Percentiles rank a stretch among this genome's conserved stretches.
These are phyloP conservation scores for Choiromyces venosus DNA, from an alignment of 495 filamentous ascomycete genomes.

Conservation along the genomic window DNA sequence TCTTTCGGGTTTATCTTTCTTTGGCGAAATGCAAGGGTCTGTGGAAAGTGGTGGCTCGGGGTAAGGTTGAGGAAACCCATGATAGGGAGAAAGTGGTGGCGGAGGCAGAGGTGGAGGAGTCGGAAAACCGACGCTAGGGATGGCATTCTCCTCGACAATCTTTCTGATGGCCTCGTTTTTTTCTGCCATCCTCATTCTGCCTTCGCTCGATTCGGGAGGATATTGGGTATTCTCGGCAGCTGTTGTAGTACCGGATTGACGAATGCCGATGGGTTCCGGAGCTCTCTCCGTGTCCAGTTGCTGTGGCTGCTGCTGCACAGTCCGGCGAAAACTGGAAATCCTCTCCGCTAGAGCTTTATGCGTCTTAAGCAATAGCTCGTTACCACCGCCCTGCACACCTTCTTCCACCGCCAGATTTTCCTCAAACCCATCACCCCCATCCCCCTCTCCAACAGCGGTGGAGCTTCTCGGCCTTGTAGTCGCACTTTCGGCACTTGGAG, in stretches of 20 bases:
- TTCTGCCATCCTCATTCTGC: too few relatives aligned
- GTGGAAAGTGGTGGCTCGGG: too few relatives aligned
- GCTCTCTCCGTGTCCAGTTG: neutral
- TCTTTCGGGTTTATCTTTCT: neutral
- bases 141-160: neutral
- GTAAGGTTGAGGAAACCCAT: too few relatives aligned
- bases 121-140: neutral
- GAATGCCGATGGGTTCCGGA: neutral
- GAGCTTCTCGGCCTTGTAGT: neutral
- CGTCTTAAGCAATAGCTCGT: neutral
- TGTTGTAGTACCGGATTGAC: neutral
- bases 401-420: neutral
- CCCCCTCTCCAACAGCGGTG: neutral
- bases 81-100: too few relatives aligned
- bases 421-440: neutral
- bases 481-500: neutral
- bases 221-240: neutral
- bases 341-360: neutral
- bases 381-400: neutral
- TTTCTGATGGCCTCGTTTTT: neutral
- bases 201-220: too few relatives aligned
- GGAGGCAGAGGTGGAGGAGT: too few relatives aligned
- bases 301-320: neutral
- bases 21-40: neutral
- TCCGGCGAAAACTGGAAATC: neutral